These are phyloP conservation scores for Xylariaceae sp. DNA, from an alignment of 2,329 filamentous ascomycete genomes.

Conservation along the genomic window DNA sequence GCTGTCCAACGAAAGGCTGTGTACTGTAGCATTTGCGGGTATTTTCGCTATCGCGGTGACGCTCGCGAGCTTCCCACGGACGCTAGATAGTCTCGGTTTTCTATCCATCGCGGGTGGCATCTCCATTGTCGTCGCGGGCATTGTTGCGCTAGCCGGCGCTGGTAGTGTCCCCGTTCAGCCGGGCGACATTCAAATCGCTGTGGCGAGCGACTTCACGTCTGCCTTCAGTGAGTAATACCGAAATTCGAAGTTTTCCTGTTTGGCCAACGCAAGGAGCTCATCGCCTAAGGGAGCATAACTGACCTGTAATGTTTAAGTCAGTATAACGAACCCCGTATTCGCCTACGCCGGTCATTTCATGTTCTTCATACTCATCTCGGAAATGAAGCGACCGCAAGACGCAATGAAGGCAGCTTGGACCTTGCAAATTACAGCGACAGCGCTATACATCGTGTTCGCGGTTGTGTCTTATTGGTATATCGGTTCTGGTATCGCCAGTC, in stretches of 20 bases:
- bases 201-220: slow-evolving; percentile 48
- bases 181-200: slow-evolving; percentile 47
- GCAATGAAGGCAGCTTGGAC: slow-evolving; percentile 59
- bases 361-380: slow-evolving; percentile 61
- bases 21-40: slow-evolving; percentile 56
- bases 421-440: slow-evolving; percentile 56
- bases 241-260: not conserved
- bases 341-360: slow-evolving; percentile 60
- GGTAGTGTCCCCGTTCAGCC: slow-evolving; percentile 49
- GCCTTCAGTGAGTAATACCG: slow-evolving; percentile 45
- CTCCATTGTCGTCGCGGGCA: slow-evolving; percentile 56
- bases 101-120: slow-evolving; percentile 52
- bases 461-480: slow-evolving; percentile 58
- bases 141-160: slow-evolving; percentile 59
- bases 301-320: slow-evolving; percentile 34
- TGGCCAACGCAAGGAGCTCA: not conserved
- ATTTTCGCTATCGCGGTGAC: slow-evolving; percentile 57
- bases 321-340: slow-evolving; percentile 60
- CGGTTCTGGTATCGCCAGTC: slow-evolving; percentile 52
- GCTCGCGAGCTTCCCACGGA: slow-evolving; percentile 55
- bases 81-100: slow-evolving; percentile 56
- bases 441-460: slow-evolving; percentile 58
- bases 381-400: slow-evolving; percentile 58
- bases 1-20: slow-evolving; percentile 55
- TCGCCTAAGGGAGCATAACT: not conserved